Evolutionary conservation across 2,329 filamentous ascomycete genomes (phyloP), one percentile per base, ranked within the genome.

Genomic region (Cryphonectria radicalis): DNA sequence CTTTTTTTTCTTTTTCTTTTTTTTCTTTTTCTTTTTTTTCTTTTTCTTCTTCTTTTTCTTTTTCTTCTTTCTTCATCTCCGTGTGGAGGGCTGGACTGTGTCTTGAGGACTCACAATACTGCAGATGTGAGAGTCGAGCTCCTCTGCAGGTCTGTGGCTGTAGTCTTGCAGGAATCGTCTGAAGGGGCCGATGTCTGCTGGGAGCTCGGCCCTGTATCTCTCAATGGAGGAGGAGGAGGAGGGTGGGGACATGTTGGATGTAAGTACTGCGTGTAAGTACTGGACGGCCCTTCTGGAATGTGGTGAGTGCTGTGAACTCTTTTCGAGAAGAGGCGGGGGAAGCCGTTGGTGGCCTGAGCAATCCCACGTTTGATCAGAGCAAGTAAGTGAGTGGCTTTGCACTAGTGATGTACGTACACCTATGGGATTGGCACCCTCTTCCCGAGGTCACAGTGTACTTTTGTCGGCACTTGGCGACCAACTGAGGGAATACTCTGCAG

Each of bases 151-250:
- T 28, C 59, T 57, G 37, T 59, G 11, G 50, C 46, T 67, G 32
- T 67, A 67, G 4, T 67, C 46, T 6, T 67, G 65, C 14, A 67
- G 65, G 22, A 59, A 40, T 14, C 43, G n/a, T 32, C 32, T 57
- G 65, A 59, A 67, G 19, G 65, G 65, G 11, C 50, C 65, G 53
- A 59, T 67, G n/a, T 67, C 65, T 40, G 50, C 35, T 32, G 65
- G 65, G n/a, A 67, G 65, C 32, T 67, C 53, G 17, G 46, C 65
- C 35, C 46, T 57, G 35, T 57, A 59, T 43, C 37, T 68, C 13
- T 53, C 25, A 14, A 10, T 53, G 62, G 13, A 37, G 8, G 22
- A n/a, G 17, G 55, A 62, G 6, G 37, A 40, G 37, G 37, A 40
- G 37, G 10, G 32, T 32, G 32, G 10, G 37, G 67, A 69, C 43